These are phyloP conservation scores for Xylaria arbuscula DNA, from an alignment of 2,329 filamentous ascomycete genomes.

Conservation along the genomic window DNA sequence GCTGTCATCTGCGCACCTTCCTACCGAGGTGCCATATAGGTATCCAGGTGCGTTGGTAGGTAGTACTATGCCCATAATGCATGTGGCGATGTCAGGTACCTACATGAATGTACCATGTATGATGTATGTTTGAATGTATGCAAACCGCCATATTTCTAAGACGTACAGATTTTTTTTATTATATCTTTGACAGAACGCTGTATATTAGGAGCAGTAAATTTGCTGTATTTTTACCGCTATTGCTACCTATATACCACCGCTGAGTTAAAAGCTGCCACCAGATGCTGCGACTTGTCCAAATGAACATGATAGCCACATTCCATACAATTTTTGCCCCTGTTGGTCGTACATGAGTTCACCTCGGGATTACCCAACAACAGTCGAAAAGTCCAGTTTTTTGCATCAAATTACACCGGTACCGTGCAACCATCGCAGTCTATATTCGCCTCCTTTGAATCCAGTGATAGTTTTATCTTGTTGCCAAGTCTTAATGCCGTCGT, in stretches of 20 bases:
- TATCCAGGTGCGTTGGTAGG: no score
- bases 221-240: constrained; percentile 29
- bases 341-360: constrained; percentile 38
- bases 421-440: constrained; percentile 50
- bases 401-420: constrained; percentile 49
- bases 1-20: neutral
- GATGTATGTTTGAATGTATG: no score
- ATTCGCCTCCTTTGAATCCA: constrained; percentile 45
- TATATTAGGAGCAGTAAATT: neutral
- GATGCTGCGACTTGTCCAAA: constrained; percentile 29
- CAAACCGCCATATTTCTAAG: no score
- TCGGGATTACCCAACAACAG: constrained; percentile 35
- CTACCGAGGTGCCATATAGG: neutral
- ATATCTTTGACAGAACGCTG: no score
- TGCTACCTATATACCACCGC: constrained; percentile 16
- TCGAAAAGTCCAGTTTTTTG: constrained; percentile 40
- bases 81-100: no score
- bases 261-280: constrained; percentile 18
- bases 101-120: no score
- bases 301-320: constrained; percentile 31
- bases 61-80: no score
- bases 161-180: no score
- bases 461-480: constrained; percentile 49
- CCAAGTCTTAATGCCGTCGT: constrained; percentile 50
- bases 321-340: constrained; percentile 35